These are phyloP conservation scores for Strobilomyces confusus DNA, from an alignment of 768 basidiomycete species.

Conservation along the genomic window DNA sequence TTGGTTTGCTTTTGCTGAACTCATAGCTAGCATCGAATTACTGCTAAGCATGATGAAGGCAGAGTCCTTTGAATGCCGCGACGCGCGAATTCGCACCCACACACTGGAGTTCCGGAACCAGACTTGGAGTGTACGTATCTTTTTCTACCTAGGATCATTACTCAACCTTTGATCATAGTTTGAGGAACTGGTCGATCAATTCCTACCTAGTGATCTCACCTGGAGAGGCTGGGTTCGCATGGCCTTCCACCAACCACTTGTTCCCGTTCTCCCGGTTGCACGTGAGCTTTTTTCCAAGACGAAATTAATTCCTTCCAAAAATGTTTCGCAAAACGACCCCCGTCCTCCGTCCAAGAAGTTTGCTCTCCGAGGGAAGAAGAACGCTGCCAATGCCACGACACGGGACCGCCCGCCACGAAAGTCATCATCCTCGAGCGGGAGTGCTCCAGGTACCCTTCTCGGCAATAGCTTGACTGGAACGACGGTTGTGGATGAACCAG, in stretches of 20 bases:
- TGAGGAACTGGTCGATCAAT: slow-evolving; percentile 74
- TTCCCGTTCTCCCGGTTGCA: slow-evolving; percentile 75
- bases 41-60: slow-evolving; percentile 77
- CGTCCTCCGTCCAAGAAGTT: slow-evolving; percentile 23
- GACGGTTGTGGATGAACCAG: slow-evolving; percentile 41
- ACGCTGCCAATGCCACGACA: slow-evolving; percentile 10
- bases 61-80: slow-evolving; percentile 79
- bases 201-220: slow-evolving; percentile 71
- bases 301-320: slow-evolving; percentile 53
- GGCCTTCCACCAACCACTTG: slow-evolving; percentile 74
- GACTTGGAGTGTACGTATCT: slow-evolving; percentile 67
- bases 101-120: slow-evolving; percentile 79
- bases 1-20: slow-evolving; percentile 16
- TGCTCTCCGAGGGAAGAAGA: slow-evolving; percentile 18
- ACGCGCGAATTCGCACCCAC: slow-evolving; percentile 75
- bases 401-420: slow-evolving; percentile 11
- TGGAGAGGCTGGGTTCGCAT: slow-evolving; percentile 84
- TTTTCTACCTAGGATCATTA: slow-evolving; percentile 3
- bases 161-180: slow-evolving; percentile 42
- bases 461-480: slow-evolving; percentile 24
- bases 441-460: neutral
- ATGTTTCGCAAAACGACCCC: slow-evolving; percentile 25
- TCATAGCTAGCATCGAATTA: slow-evolving; percentile 52
- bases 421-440: slow-evolving; percentile 23
- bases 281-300: slow-evolving; percentile 77